A percentile compares a stretch with the other conserved stretches of the same genome.
Evolutionary conservation across 805 yeast genomes (phyloP).

Genomic region (Kregervanrija fluxuum): DNA sequence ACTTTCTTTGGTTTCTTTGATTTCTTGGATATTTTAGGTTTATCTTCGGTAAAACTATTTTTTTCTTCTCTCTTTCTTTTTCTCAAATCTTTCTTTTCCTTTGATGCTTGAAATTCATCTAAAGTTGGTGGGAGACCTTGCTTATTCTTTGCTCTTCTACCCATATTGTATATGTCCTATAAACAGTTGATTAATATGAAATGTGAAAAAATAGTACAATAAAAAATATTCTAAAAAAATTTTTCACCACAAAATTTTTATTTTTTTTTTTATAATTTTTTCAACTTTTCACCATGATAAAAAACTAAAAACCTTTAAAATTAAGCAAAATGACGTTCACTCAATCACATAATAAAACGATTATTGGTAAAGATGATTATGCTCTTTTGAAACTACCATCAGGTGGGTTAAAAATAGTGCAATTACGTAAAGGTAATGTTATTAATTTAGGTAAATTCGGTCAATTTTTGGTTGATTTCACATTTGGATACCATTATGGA

Average conservation of each 20-base stretch:
- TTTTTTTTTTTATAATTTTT: slow-evolving; percentile 1
- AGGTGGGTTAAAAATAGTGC: slow-evolving; percentile 66
- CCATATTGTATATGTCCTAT: slow-evolving; percentile 42
- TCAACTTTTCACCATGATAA: not conserved
- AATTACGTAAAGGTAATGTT: slow-evolving; percentile 50
- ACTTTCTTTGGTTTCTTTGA: slow-evolving; percentile 18
- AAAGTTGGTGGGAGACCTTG: slow-evolving; percentile 88
- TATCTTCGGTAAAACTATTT: slow-evolving; percentile 21
- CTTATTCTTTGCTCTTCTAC: slow-evolving; percentile 87
- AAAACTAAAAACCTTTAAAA: slow-evolving; percentile 6
- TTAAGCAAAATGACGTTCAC: not conserved
- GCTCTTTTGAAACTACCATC: slow-evolving; percentile 77
- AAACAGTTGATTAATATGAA: no score
- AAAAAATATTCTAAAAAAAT: slow-evolving; percentile 6
- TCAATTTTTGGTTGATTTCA: slow-evolving; percentile 61
- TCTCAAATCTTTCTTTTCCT: slow-evolving; percentile 33
- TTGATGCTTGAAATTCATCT: slow-evolving; percentile 63
- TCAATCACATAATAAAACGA: slow-evolving; percentile 3
- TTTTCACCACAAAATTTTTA: not conserved
- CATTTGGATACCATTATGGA: slow-evolving; percentile 80
- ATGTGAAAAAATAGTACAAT: not conserved
- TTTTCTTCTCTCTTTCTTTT: slow-evolving; percentile 27
- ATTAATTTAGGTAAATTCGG: slow-evolving; percentile 91
- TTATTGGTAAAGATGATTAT: slow-evolving; percentile 30
- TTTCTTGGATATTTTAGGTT: slow-evolving; percentile 16